Evolutionary conservation across 768 basidiomycete species (phyloP).

Genomic region (Mycena galericulata): DNA sequence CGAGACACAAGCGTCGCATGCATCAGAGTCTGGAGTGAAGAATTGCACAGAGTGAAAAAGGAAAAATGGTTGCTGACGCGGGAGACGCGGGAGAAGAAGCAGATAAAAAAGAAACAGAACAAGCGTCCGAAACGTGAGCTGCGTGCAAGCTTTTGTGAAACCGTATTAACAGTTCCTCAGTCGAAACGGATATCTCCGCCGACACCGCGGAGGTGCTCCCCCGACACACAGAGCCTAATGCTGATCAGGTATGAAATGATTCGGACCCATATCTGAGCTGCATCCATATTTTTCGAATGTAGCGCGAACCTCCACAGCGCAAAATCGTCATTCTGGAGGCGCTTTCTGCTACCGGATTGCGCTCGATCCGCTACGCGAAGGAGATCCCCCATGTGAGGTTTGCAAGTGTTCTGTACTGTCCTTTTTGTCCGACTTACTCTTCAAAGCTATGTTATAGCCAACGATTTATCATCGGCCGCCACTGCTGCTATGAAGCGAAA

Average conservation of each 20-base stretch:
- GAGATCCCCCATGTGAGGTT: slow-evolving; percentile 94
- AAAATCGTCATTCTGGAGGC: slow-evolving; percentile 90
- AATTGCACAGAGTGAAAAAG: slow-evolving; percentile 71
- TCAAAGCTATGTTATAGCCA: slow-evolving; percentile 89
- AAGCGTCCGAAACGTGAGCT: slow-evolving; percentile 35
- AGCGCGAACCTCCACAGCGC: slow-evolving; percentile 64
- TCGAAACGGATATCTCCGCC: slow-evolving; percentile 9
- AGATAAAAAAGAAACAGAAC: slow-evolving; percentile 55
- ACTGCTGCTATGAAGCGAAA: slow-evolving; percentile 89
- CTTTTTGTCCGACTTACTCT: slow-evolving; percentile 25
- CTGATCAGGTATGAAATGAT: neutral
- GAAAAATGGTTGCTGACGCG: slow-evolving; percentile 64
- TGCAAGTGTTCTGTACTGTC: slow-evolving; percentile 37
- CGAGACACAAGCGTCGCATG: slow-evolving; percentile 92
- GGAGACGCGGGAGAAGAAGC: slow-evolving; percentile 50
- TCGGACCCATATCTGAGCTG: neutral
- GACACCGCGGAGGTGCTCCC: neutral
- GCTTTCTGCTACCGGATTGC: slow-evolving; percentile 94
- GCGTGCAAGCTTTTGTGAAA: neutral
- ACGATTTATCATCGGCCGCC: slow-evolving; percentile 89
- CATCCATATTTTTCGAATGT: slow-evolving; percentile 12
- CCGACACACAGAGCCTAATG: slow-evolving; percentile 14
- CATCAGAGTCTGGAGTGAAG: slow-evolving; percentile 90
- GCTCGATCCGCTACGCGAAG: slow-evolving; percentile 96
- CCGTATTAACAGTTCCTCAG: neutral